These are phyloP conservation scores for Trametes maxima DNA, from an alignment of 768 basidiomycete genomes.

Conservation along the genomic window DNA sequence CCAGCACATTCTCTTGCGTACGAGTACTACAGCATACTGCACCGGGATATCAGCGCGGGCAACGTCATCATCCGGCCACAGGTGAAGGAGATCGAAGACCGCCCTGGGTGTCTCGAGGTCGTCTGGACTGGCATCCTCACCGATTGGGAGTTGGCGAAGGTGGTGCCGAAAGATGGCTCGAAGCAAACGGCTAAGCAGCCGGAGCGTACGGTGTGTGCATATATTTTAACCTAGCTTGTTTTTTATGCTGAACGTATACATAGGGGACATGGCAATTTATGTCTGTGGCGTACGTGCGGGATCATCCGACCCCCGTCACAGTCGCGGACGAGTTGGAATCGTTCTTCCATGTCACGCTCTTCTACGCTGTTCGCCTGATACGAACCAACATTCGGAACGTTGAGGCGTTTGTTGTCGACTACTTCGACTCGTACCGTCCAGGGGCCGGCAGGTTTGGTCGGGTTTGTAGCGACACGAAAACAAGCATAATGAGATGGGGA, in stretches of 20 bases:
- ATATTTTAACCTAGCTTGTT: no score
- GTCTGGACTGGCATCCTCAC: conserved; percentile 3
- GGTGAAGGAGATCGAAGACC: not conserved
- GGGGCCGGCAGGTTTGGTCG: not conserved
- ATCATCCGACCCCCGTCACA: not conserved
- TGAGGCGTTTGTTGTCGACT: not conserved
- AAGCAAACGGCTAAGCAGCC: not conserved
- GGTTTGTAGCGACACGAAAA: not conserved
- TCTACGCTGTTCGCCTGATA: not conserved
- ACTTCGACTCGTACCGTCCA: not conserved
- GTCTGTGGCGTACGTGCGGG: not conserved
- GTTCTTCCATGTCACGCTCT: conserved; percentile 4
- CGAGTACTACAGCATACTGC: not conserved
- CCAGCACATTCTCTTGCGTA: not conserved
- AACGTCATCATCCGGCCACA: not conserved
- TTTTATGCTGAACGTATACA: no score
- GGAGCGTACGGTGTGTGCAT: not conserved
- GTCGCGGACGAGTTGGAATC: conserved; percentile 7
- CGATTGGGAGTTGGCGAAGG: conserved; percentile 6
- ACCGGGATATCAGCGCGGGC: conserved; percentile 12
- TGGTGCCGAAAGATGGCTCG: not conserved
- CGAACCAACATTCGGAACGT: not conserved
- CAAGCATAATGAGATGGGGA: not conserved
- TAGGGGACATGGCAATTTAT: conserved; percentile 15
- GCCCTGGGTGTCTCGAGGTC: not conserved